Conservation (phyloP, 441 rosid genomes). For the Populus hybrid region DNA sequence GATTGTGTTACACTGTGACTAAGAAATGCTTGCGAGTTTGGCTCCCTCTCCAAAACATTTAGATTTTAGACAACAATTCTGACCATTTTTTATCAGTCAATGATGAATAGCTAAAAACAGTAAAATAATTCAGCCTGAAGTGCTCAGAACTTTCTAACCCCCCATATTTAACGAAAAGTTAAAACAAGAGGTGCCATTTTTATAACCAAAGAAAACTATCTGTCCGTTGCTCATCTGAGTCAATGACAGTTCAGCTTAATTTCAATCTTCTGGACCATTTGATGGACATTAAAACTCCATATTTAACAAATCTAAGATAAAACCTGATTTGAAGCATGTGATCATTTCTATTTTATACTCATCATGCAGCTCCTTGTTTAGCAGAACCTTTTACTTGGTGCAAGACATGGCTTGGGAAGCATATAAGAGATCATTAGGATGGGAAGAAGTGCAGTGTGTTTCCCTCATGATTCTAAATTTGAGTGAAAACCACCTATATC, state of each 20-base stretch:
- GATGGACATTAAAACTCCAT: not conserved
- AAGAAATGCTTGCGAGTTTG: not conserved
- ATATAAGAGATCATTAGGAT: conserved; percentile 57
- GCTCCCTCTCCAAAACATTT: not conserved
- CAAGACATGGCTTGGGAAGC: conserved; percentile 99
- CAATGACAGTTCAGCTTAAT: not conserved
- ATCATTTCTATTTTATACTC: not conserved
- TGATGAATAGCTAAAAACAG: not conserved
- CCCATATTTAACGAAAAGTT: not conserved
- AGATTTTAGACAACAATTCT: not conserved
- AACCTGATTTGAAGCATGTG: not conserved
- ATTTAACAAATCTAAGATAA: not conserved
- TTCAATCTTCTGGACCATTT: not conserved
- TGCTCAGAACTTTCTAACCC: not conserved
- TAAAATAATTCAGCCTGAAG: not conserved
- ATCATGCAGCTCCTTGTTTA: not conserved
- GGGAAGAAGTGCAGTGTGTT: conserved; percentile 87
- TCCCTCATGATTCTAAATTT: conserved; percentile 44
- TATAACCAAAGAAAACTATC: not conserved
- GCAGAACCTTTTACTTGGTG: not conserved
- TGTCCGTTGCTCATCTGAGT: not conserved
- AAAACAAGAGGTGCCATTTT: not conserved
- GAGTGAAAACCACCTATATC: conserved; percentile 23
- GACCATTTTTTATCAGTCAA: not conserved
- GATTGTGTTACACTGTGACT: not conserved